phyloP scores from a whole-genome alignment of 495 filamentous ascomycete species.

The Ascobolus immersus region DNA sequence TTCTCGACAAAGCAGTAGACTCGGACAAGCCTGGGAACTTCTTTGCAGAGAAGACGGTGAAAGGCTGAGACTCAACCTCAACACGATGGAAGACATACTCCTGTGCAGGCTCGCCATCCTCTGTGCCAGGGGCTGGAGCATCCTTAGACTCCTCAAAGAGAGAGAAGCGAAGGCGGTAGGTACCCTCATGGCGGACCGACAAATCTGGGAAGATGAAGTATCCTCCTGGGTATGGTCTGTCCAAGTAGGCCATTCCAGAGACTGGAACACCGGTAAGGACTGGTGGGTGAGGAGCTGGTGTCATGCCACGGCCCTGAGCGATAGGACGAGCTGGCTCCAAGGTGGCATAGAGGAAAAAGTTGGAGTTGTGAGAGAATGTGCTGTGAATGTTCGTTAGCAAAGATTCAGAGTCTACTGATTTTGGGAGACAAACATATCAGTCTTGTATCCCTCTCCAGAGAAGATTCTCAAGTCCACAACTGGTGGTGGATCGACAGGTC shows the following conservation, averaged over 20 bases:
- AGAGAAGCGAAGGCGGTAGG: constrained; percentile 69
- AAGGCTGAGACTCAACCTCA: constrained; percentile 69
- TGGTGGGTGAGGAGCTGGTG: constrained; percentile 37
- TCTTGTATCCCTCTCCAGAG: constrained; percentile 33
- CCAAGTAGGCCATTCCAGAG: constrained; percentile 87
- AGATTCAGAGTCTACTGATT: constrained; percentile 11
- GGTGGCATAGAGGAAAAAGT: constrained; percentile 92
- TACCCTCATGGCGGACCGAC: constrained; percentile 86
- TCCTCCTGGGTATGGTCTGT: constrained; percentile 70
- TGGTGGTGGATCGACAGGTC: constrained; percentile 87
- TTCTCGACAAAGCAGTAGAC: constrained; percentile 66
- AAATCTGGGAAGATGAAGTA: constrained; percentile 98
- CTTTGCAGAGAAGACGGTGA: constrained; percentile 87
- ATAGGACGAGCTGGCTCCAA: constrained; percentile 70
- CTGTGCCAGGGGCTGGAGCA: constrained; percentile 9
- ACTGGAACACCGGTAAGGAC: constrained; percentile 89
- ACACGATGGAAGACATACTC: constrained; percentile 33
- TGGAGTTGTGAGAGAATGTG: constrained; percentile 81
- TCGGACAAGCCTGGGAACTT: constrained; percentile 91
- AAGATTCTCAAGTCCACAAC: constrained; percentile 82
- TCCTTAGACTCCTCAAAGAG: constrained; percentile 86
- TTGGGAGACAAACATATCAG: constrained; percentile 18
- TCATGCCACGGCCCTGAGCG: constrained; percentile 49
- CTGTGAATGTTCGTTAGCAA: constrained; percentile 32
- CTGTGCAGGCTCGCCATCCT: constrained; percentile 18